Evolutionary conservation across 2,329 filamentous ascomycete genomes (phyloP).

Genomic region (Cladorrhinum sp.): DNA sequence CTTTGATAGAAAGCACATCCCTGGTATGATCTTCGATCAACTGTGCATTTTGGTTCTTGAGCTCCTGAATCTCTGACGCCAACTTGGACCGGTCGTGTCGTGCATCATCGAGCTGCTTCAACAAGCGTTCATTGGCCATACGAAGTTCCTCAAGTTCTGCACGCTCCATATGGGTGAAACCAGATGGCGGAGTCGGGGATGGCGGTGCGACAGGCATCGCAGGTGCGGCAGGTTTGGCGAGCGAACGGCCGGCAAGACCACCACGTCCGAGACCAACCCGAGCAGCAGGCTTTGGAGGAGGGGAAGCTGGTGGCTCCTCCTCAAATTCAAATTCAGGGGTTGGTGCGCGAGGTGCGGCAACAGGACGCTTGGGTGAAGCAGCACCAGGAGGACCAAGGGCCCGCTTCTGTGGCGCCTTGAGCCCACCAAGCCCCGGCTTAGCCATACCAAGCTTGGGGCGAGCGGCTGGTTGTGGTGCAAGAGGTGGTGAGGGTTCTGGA

Average conservation of each 20-base stretch:
- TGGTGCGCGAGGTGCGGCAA: slow-evolving; percentile 43
- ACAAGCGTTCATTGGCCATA: slow-evolving; percentile 74
- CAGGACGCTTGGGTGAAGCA: slow-evolving; percentile 52
- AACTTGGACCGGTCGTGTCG: slow-evolving; percentile 78
- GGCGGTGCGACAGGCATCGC: slow-evolving; percentile 47
- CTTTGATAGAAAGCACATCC: slow-evolving; percentile 93
- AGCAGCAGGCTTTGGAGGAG: slow-evolving; percentile 54
- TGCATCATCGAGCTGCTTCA: slow-evolving; percentile 73
- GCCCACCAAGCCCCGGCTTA: slow-evolving; percentile 50
- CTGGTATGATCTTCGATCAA: slow-evolving; percentile 96
- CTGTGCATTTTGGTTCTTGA: slow-evolving; percentile 95
- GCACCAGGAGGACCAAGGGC: slow-evolving; percentile 45
- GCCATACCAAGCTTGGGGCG: slow-evolving; percentile 54
- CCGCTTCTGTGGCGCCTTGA: slow-evolving; percentile 60
- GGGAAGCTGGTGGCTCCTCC: slow-evolving; percentile 45
- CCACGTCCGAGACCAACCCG: slow-evolving; percentile 70
- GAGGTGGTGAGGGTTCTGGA: slow-evolving; percentile 48
- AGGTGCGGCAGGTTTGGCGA: slow-evolving; percentile 68
- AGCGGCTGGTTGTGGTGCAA: slow-evolving; percentile 55
- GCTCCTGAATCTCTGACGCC: slow-evolving; percentile 82
- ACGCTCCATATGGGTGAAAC: slow-evolving; percentile 74
- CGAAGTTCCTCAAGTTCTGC: slow-evolving; percentile 91
- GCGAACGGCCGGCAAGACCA: slow-evolving; percentile 79
- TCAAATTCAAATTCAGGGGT: slow-evolving; percentile 58
- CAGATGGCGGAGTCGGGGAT: slow-evolving; percentile 59